phyloP scores from a whole-genome alignment of 805 yeast genomes.

The Cyberlindnera suaveolens region DNA sequence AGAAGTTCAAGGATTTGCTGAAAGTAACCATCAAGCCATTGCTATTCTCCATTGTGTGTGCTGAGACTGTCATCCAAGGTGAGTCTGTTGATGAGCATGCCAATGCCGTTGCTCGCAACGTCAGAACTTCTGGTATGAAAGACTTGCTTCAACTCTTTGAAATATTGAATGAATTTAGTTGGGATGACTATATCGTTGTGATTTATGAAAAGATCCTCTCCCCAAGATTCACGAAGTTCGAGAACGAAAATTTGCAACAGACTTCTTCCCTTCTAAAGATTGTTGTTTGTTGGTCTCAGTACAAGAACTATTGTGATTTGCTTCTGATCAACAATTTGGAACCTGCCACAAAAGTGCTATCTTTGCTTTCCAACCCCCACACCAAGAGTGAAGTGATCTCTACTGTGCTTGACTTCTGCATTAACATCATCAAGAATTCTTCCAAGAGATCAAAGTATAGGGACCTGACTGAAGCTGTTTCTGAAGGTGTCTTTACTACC shows the following conservation, averaged over 20 bases:
- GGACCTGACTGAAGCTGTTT: conserved; percentile 47
- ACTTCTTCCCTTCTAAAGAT: conserved; percentile 71
- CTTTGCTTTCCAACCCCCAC: conserved; percentile 43
- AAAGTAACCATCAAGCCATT: conserved; percentile 29
- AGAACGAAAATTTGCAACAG: conserved; percentile 73
- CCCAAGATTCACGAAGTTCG: conserved; percentile 65
- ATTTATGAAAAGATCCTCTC: conserved; percentile 49
- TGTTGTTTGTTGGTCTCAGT: conserved; percentile 52
- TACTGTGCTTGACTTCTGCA: conserved; percentile 49
- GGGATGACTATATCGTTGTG: conserved; percentile 46
- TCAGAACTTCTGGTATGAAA: conserved; percentile 65
- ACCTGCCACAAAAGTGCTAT: conserved; percentile 49
- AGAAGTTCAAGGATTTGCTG: conserved; percentile 43
- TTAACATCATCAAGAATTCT: conserved; percentile 37
- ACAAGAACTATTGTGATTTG: conserved; percentile 40
- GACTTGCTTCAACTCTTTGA: conserved; percentile 53
- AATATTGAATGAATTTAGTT: conserved; percentile 46
- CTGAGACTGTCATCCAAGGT: conserved; percentile 37
- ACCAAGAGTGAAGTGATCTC: conserved; percentile 64
- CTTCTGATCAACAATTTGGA: conserved; percentile 49
- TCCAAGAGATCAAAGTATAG: conserved; percentile 37
- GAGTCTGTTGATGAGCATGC: conserved; percentile 15
- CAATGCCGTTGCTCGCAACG: conserved; percentile 39
- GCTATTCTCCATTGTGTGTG: conserved; percentile 36
- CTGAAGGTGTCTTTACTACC: conserved; percentile 46